Evolutionary conservation across 1,284 basidiomycete species (phyloP), one percentile per base, ranked within the genome.

Genomic region (Anthracocystis walkeri): DNA sequence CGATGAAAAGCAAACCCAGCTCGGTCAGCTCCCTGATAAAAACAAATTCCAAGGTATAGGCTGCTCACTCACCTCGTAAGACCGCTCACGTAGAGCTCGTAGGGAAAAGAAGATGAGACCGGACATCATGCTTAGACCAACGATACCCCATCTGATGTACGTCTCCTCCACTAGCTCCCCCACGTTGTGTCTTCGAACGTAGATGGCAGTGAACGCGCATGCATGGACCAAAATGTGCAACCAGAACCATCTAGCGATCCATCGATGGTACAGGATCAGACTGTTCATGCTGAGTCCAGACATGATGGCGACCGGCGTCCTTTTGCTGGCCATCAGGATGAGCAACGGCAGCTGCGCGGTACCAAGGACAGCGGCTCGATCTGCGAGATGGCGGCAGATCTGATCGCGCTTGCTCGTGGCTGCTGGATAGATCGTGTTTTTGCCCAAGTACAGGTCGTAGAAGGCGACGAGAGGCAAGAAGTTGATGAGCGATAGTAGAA

Each of bases 221-320:
- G 71, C 72, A 41, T 86, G 85, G 4, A 82, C n/a, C 20, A 78
- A 10, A 25, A 71, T 81, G 23, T 84, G 77, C 5, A 75, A 3
- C 52, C 70, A 79, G 52, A 78, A 77, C 29, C 81, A 57, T 4
- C 84, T 53, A 1, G 82, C 80, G 8, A 86, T 73, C 83, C 83
- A 85, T 10, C 85, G 78, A 41, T 86, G 86, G 27, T 80, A 81
- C 2, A 86, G 68, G 64, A 85, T 83, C 25, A 81, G 58, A 12
- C 75, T 81, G 40, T 80, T 75, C 70, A 83, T 85, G 35, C 63
- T 20, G 38, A 82, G 58, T 3, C 82, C 76, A 0, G 78, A 79
- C 45, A 85, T 23, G 58, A 78, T 77, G 2, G 77, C 64, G 6
- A 86, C 21, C 18, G 83, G 77, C 18, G 80, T 83, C 58, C 85